phyloP scores from a whole-genome alignment of 2,329 filamentous ascomycete genomes.

The Apiospora sp. region DNA sequence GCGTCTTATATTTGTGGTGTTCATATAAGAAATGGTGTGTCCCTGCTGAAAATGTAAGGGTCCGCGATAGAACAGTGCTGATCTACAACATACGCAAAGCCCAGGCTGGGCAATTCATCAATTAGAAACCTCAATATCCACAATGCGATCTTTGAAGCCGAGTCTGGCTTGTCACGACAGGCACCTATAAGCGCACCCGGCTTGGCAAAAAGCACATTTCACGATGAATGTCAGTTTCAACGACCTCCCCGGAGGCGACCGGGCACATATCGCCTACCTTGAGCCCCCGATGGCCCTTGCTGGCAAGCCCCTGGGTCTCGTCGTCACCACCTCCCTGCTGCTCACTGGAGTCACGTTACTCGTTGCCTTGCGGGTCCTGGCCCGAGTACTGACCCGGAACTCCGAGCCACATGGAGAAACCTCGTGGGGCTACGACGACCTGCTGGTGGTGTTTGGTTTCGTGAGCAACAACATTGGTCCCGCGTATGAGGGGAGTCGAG shows the following conservation, averaged over 20 bases:
- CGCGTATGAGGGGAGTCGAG: no score
- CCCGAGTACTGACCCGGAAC: background rate
- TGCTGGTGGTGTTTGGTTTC: background rate
- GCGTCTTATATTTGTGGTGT: background rate
- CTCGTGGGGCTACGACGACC: background rate
- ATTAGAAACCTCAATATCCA: background rate
- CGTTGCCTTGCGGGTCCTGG: background rate
- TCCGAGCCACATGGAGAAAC: background rate
- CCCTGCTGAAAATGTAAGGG: background rate
- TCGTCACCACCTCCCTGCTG: background rate
- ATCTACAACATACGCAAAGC: no score
- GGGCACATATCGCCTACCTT: conserved; percentile 1
- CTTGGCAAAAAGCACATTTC: background rate
- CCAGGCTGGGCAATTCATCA: background rate
- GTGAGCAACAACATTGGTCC: background rate
- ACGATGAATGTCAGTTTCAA: conserved; percentile 12
- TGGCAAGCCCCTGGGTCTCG: background rate
- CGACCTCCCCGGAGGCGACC: background rate
- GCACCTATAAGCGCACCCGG: background rate
- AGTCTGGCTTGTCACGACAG: background rate
- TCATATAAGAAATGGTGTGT: background rate
- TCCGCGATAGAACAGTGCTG: background rate
- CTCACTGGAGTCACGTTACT: background rate
- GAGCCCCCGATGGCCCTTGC: background rate
- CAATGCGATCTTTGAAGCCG: background rate